phyloP scores from a whole-genome alignment of 169 alveolate species.

The Plasmodium gallinaceum region DNA sequence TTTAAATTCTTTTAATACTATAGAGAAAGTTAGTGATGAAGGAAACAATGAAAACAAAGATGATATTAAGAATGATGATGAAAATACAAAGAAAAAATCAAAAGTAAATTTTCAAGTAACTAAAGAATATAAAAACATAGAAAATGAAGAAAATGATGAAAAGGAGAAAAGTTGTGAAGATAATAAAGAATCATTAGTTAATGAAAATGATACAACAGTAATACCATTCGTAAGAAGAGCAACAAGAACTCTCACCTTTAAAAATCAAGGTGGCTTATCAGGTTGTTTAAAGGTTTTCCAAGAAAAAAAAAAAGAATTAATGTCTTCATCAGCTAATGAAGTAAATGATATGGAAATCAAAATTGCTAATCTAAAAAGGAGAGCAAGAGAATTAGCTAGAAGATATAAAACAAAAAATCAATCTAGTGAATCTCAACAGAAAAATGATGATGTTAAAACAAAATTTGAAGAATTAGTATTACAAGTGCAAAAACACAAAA shows the following conservation, averaged over 20 bases:
- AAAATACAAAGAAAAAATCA: constrained; percentile 7
- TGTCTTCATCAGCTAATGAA: constrained; percentile 41
- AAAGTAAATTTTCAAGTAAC: constrained; percentile 18
- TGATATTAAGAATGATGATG: not conserved
- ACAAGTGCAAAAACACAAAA: constrained; percentile 43
- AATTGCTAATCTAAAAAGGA: constrained; percentile 76
- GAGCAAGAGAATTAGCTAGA: constrained; percentile 77
- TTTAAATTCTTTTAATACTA: constrained; percentile 23
- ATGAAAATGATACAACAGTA: constrained; percentile 31
- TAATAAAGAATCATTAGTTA: constrained; percentile 1
- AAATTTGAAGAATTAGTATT: constrained; percentile 66
- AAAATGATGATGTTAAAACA: constrained; percentile 7
- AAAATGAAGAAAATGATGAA: not conserved
- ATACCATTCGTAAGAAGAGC: constrained; percentile 76
- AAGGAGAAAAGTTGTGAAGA: constrained; percentile 1
- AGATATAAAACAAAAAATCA: constrained; percentile 66
- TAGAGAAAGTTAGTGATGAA: constrained; percentile 35
- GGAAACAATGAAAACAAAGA: not conserved
- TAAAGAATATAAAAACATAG: not conserved
- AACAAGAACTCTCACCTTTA: constrained; percentile 70
- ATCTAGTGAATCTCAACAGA: constrained; percentile 8
- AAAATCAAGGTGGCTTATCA: constrained; percentile 63
- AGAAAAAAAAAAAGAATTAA: constrained; percentile 70
- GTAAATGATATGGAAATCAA: constrained; percentile 71
- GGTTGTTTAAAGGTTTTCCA: constrained; percentile 61